phyloP scores from a whole-genome alignment of 2,329 filamentous ascomycete genomes.

The Ilyonectria mors-panacis region DNA sequence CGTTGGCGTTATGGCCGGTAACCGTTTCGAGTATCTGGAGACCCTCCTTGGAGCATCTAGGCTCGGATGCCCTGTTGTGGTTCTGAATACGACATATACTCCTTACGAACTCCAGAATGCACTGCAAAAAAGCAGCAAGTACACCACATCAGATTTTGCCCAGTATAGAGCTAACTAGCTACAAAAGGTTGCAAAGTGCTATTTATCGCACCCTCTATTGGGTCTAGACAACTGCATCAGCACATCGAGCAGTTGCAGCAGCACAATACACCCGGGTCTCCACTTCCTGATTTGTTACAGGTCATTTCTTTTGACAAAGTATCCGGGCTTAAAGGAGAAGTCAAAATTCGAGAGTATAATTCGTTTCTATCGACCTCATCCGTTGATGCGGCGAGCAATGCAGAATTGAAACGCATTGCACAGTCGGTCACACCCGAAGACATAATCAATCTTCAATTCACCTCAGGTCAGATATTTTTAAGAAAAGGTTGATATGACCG shows the following conservation, averaged over 20 bases:
- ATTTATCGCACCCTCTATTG: constrained; percentile 25
- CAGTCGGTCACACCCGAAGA: constrained; percentile 15
- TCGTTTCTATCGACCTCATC: not conserved
- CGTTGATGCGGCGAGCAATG: not conserved
- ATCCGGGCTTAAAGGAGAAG: not conserved
- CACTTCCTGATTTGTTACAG: not conserved
- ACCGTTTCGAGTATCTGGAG: constrained; percentile 35
- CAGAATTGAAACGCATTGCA: not conserved
- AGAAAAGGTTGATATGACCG: too few species aligned
- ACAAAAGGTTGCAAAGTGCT: constrained; percentile 17
- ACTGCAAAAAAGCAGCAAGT: constrained; percentile 22
- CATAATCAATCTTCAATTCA: constrained; percentile 36
- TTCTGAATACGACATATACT: constrained; percentile 35
- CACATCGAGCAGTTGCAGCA: constrained; percentile 10
- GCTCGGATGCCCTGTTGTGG: constrained; percentile 33
- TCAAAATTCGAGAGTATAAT: not conserved
- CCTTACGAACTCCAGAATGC: constrained; percentile 26
- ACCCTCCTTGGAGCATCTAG: constrained; percentile 33
- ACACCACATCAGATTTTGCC: not conserved
- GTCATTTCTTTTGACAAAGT: not conserved
- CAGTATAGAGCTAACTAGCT: not conserved
- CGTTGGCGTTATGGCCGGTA: constrained; percentile 36
- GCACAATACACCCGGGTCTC: not conserved
- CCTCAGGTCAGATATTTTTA: constrained; percentile 6
- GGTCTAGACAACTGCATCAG: not conserved